These are phyloP conservation scores for Melastoma candidum DNA, from an alignment of 441 rosid species.

Conservation along the genomic window DNA sequence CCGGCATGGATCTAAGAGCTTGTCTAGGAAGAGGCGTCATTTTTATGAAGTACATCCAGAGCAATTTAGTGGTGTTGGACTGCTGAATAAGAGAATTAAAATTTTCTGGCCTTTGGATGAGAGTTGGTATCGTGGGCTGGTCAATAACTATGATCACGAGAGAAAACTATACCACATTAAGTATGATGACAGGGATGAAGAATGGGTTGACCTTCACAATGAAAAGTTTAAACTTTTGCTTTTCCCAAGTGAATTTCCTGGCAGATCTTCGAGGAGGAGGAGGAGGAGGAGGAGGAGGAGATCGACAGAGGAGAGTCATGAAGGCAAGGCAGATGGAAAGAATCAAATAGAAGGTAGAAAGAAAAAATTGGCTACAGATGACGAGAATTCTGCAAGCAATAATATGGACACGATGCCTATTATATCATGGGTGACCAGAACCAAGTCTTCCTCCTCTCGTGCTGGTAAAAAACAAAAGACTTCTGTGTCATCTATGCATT, in stretches of 20 bases:
- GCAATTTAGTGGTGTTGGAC: constrained; percentile 65
- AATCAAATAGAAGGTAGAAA: constrained; percentile 29
- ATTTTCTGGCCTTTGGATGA: constrained; percentile 94
- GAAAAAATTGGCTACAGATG: constrained; percentile 29
- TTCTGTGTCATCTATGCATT: constrained; percentile 16
- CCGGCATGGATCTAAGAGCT: constrained; percentile 41
- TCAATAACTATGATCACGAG: constrained; percentile 60
- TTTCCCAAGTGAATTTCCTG: constrained; percentile 72
- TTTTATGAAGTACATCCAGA: constrained; percentile 63
- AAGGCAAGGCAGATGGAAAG: constrained; percentile 29
- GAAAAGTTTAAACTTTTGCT: constrained; percentile 85
- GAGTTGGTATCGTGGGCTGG: constrained; percentile 85
- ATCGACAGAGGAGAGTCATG: constrained; percentile 18
- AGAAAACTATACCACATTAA: constrained; percentile 81
- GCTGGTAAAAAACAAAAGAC: constrained; percentile 43
- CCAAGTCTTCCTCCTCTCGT: constrained; percentile 48
- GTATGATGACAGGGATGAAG: constrained; percentile 97
- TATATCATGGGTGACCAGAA: constrained; percentile 81
- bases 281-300: constrained; percentile 21
- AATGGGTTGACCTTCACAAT: constrained; percentile 72
- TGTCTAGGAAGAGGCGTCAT: constrained; percentile 67
- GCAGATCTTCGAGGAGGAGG: constrained; percentile 32
- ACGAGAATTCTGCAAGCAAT: constrained; percentile 43
- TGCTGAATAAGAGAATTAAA: constrained; percentile 63
- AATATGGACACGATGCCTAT: constrained; percentile 88